A percentile compares a stretch with the other conserved stretches of the same genome.
Conservation (phyloP, 1,139 yeast genomes). For the Chernovozyma aurita region DNA sequence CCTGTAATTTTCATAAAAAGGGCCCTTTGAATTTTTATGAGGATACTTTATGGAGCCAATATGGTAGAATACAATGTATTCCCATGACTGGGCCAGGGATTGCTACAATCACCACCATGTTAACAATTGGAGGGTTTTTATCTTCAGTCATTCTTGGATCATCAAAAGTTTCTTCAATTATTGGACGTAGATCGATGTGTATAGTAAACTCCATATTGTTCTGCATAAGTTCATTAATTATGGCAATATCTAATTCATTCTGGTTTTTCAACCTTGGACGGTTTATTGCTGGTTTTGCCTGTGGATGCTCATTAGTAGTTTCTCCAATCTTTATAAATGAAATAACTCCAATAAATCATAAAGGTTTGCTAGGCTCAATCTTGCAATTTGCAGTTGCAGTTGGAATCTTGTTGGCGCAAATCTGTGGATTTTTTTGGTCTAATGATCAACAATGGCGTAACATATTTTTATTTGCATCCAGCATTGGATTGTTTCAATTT, state of each 20-base stretch:
- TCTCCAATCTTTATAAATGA: slow-evolving; percentile 38
- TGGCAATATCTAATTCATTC: slow-evolving; percentile 21
- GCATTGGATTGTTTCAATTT: slow-evolving; percentile 25
- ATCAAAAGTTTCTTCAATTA: slow-evolving; percentile 16
- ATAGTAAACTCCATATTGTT: slow-evolving; percentile 21
- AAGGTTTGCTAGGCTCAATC: slow-evolving; percentile 36
- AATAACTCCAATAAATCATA: slow-evolving; percentile 33
- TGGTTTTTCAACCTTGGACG: slow-evolving; percentile 24
- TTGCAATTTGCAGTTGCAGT: slow-evolving; percentile 34
- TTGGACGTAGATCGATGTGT: slow-evolving; percentile 27
- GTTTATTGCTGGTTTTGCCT: slow-evolving; percentile 32
- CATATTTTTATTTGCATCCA: slow-evolving; percentile 24
- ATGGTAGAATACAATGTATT: slow-evolving; percentile 25
- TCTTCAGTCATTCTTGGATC: slow-evolving; percentile 31
- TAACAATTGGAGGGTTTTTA: slow-evolving; percentile 34
- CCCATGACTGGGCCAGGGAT: slow-evolving; percentile 21
- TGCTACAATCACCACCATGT: slow-evolving; percentile 32
- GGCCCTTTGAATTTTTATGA: slow-evolving; percentile 22
- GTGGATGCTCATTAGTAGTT: slow-evolving; percentile 34
- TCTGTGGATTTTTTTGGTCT: slow-evolving; percentile 28
- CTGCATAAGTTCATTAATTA: slow-evolving; percentile 23
- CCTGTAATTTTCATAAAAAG: slow-evolving; percentile 31
- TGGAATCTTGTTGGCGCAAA: slow-evolving; percentile 32
- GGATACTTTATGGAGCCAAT: slow-evolving; percentile 24
- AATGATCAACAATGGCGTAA: slow-evolving; percentile 34